These are phyloP conservation scores for Leishmania braziliensis DNA, from an alignment of 208 protist genomes.

Conservation along the genomic window DNA sequence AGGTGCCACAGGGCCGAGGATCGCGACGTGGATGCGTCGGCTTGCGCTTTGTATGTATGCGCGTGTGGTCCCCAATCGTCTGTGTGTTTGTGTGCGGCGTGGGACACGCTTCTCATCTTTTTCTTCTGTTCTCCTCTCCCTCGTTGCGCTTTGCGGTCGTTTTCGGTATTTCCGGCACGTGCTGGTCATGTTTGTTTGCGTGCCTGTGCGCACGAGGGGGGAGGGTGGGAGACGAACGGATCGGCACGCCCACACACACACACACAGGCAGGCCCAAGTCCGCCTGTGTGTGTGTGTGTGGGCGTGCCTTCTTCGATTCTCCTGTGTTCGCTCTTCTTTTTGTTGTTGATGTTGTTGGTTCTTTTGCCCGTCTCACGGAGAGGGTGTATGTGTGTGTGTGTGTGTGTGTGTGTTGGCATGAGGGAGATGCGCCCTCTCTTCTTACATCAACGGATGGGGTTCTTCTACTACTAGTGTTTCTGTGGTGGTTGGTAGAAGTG, in stretches of 20 bases:
- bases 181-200: not conserved
- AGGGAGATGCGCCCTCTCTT: not conserved
- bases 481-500: not conserved
- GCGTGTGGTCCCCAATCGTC: not conserved
- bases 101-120: not conserved
- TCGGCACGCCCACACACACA: not conserved
- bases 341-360: not conserved
- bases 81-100: not conserved
- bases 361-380: not conserved
- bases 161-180: not conserved
- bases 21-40: not conserved
- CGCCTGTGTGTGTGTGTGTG: not conserved
- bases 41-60: not conserved
- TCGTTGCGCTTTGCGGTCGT: not conserved
- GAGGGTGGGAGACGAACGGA: not conserved
- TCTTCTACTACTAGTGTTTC: not conserved
- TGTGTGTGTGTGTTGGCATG: not conserved
- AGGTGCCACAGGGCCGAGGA: not conserved
- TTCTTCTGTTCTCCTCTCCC: not conserved
- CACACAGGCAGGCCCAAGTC: too few species aligned
- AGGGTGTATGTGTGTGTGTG: not conserved
- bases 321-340: not conserved
- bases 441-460: not conserved
- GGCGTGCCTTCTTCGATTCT: not conserved
- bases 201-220: not conserved